A percentile compares a stretch with the other conserved stretches of the same genome.
phyloP scores from a whole-genome alignment of 768 basidiomycete species.

The Tylopilus plumbeoviolaceoides region DNA sequence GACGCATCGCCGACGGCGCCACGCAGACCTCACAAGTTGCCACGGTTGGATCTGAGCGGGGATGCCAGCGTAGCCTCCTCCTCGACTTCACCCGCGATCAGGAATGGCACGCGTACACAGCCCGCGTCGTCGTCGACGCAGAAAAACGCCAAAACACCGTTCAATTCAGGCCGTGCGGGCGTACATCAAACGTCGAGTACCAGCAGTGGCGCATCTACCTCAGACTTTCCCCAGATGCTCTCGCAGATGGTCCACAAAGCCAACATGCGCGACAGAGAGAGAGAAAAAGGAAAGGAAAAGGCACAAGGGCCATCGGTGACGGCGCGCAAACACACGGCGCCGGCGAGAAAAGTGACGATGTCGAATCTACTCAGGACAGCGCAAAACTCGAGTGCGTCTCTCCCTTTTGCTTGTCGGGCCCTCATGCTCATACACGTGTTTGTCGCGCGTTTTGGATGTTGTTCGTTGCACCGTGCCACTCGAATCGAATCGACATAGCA shows the following conservation, averaged over 20 bases:
- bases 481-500: not conserved
- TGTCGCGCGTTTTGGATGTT: not conserved
- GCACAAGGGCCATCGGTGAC: not conserved
- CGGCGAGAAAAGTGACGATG: slow-evolving; percentile 9
- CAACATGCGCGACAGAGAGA: slow-evolving; percentile 5
- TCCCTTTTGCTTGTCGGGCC: not conserved
- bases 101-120: slow-evolving; percentile 5
- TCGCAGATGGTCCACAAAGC: slow-evolving; percentile 15
- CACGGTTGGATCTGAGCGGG: slow-evolving; percentile 15
- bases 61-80: not conserved
- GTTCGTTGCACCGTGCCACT: not conserved
- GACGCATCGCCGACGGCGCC: slow-evolving; percentile 6
- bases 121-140: not conserved
- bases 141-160: not conserved
- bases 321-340: slow-evolving; percentile 14
- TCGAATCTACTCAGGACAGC: slow-evolving; percentile 11
- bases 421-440: not conserved
- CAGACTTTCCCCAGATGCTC: slow-evolving; percentile 14
- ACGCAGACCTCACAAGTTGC: slow-evolving; percentile 16
- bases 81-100: not conserved
- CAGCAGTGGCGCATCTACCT: slow-evolving; percentile 11
- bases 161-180: not conserved
- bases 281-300: not conserved
- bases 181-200: not conserved
- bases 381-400: slow-evolving; percentile 21